phyloP scores from a whole-genome alignment of 768 basidiomycete species.

The Scleroderma bovista region DNA sequence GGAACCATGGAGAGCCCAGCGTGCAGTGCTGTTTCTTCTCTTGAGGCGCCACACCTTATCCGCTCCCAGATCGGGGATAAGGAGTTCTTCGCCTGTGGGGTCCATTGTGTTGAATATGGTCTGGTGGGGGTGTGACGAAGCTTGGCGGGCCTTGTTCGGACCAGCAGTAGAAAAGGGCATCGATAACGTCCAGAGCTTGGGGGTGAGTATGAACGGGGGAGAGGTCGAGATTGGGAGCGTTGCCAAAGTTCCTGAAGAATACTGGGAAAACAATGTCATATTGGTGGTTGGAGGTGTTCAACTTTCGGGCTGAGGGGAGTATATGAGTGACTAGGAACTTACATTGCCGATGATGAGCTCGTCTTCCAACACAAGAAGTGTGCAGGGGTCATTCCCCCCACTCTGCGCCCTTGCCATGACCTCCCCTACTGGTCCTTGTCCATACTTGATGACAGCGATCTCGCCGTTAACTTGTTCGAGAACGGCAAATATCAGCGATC shows the following conservation, averaged over 20 bases:
- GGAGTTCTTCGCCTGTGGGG: slow-evolving; percentile 46
- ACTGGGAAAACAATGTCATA: slow-evolving; percentile 37
- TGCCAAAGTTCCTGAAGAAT: slow-evolving; percentile 57
- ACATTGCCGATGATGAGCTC: slow-evolving; percentile 71
- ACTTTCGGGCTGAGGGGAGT: background rate
- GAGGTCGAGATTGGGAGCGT: slow-evolving; percentile 49
- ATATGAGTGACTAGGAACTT: slow-evolving; percentile 26
- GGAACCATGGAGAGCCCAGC: slow-evolving; percentile 46
- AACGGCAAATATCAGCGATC: slow-evolving; percentile 56
- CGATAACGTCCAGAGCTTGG: slow-evolving; percentile 31
- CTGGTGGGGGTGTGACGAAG: slow-evolving; percentile 74
- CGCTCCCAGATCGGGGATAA: slow-evolving; percentile 72
- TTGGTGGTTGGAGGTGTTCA: background rate
- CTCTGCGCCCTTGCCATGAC: slow-evolving; percentile 43
- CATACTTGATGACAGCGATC: slow-evolving; percentile 54
- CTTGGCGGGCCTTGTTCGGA: slow-evolving; percentile 63
- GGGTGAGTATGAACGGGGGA: slow-evolving; percentile 39
- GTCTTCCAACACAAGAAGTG: slow-evolving; percentile 49
- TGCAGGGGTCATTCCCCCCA: slow-evolving; percentile 57
- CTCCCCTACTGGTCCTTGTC: slow-evolving; percentile 45
- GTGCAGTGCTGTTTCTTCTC: slow-evolving; percentile 33
- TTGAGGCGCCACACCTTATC: slow-evolving; percentile 60
- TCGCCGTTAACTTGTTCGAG: slow-evolving; percentile 66
- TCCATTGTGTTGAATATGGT: slow-evolving; percentile 40
- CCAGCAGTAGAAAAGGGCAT: slow-evolving; percentile 48